Evolutionary conservation across 805 yeast genomes (phyloP).

Genomic region (Wickerhamiella occidentalis): DNA sequence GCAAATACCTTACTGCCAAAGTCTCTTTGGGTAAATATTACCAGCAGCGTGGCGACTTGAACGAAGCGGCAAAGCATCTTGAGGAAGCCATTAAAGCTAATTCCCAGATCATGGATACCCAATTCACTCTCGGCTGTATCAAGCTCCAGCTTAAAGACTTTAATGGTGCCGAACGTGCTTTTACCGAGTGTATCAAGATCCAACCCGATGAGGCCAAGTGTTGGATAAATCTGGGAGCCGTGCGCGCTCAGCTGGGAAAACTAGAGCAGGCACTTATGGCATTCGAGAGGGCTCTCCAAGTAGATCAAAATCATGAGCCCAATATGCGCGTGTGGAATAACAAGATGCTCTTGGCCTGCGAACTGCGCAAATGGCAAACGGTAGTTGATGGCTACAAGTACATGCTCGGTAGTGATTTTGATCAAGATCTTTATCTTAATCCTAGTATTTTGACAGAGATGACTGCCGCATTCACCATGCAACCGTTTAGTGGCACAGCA

Average conservation of each 20-base stretch:
- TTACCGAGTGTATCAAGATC: constrained; percentile 75
- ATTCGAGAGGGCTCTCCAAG: constrained; percentile 60
- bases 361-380: constrained; percentile 77
- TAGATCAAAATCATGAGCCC: constrained; percentile 45
- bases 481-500: constrained; percentile 1
- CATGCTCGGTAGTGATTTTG: constrained; percentile 45
- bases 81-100: constrained; percentile 61
- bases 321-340: constrained; percentile 92
- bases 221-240: constrained; percentile 86
- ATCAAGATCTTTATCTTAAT: constrained; percentile 53
- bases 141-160: constrained; percentile 63
- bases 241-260: constrained; percentile 53
- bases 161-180: constrained; percentile 79
- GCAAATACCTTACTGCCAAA: constrained; percentile 74
- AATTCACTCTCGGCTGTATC: constrained; percentile 88
- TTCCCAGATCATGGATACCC: constrained; percentile 65
- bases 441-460: constrained; percentile 62
- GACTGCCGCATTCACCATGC: constrained; percentile 33
- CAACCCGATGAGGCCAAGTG: constrained; percentile 71
- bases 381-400: constrained; percentile 64
- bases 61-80: constrained; percentile 49
- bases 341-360: constrained; percentile 67
- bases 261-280: constrained; percentile 75
- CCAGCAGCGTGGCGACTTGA: constrained; percentile 41
- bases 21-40: constrained; percentile 64